Conservation (phyloP, 1,139 yeast species). For the Hemisphaericaspora subhashii region DNA sequence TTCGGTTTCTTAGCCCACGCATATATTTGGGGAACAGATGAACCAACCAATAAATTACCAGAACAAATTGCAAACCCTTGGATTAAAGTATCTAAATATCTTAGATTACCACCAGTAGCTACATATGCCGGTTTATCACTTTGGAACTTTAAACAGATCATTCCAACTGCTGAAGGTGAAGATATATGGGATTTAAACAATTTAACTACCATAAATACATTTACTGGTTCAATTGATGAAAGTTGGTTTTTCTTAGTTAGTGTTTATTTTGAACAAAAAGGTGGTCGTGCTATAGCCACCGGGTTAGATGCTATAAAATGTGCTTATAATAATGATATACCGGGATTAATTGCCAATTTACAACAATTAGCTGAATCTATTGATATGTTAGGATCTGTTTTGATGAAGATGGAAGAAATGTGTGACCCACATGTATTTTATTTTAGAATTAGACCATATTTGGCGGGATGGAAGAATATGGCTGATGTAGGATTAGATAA, state of each 20-base stretch:
- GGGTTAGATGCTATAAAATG: constrained; percentile 44
- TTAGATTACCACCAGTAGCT: constrained; percentile 82
- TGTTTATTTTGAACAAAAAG: constrained; percentile 80
- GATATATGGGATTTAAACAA: constrained; percentile 57
- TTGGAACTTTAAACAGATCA: constrained; percentile 78
- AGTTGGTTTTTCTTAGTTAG: constrained; percentile 92
- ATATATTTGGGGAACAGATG: constrained; percentile 81
- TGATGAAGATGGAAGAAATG: constrained; percentile 88
- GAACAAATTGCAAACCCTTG: constrained; percentile 69
- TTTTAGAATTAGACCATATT: constrained; percentile 79
- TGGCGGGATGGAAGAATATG: constrained; percentile 97
- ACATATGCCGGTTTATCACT: constrained; percentile 86
- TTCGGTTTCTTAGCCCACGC: constrained; percentile 83
- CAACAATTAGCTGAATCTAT: constrained; percentile 74
- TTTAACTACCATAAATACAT: constrained; percentile 77
- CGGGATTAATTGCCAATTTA: constrained; percentile 43
- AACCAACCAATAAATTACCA: constrained; percentile 69
- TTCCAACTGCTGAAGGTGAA: constrained; percentile 36
- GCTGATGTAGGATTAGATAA: constrained; percentile 77
- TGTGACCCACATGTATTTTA: constrained; percentile 93
- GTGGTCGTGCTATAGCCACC: constrained; percentile 68
- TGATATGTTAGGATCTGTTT: constrained; percentile 70
- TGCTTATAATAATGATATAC: constrained; percentile 32
- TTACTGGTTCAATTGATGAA: constrained; percentile 89
- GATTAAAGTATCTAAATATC: constrained; percentile 51